A percentile compares a stretch with the other conserved stretches of the same genome.
phyloP scores from a whole-genome alignment of 139 green algal genomes.

The Ettlia oleoabundans region DNA sequence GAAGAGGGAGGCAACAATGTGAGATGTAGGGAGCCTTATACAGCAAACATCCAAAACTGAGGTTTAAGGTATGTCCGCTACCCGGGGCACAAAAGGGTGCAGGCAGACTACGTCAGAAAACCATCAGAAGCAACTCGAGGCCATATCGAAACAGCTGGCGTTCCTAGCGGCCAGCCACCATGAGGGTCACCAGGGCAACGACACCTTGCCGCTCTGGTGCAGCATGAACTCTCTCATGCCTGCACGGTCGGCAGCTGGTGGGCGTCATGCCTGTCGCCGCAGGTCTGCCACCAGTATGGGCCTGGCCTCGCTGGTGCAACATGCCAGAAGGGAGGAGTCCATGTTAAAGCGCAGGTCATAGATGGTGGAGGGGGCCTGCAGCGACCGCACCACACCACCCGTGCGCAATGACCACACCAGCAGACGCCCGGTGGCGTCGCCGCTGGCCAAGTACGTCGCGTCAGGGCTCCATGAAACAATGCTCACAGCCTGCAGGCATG shows the following conservation, averaged over 20 bases:
- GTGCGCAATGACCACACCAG: conserved; percentile 14
- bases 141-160: too few species aligned
- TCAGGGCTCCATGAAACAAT: conserved; percentile 29
- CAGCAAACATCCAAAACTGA: not conserved
- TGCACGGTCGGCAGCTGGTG: not conserved
- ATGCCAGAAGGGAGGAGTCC: conserved; percentile 30
- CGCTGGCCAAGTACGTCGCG: conserved; percentile 29
- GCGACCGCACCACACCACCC: conserved; percentile 7
- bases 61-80: too few species aligned
- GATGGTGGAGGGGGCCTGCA: conserved; percentile 4
- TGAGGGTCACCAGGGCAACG: too few species aligned
- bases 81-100: too few species aligned
- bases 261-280: not conserved
- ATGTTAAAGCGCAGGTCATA: conserved; percentile 33
- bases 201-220: too few species aligned
- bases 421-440: conserved; percentile 6
- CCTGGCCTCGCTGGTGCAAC: conserved; percentile 4
- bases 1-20: not conserved
- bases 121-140: too few species aligned
- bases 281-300: conserved; percentile 37
- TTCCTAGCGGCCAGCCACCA: too few species aligned
- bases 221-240: too few species aligned
- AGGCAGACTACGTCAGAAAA: too few species aligned
- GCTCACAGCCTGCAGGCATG: not conserved
- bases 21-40: not conserved